Base-by-base conservation (phyloP, 169 alveolate species). In the Plasmodium gallinaceum region DNA sequence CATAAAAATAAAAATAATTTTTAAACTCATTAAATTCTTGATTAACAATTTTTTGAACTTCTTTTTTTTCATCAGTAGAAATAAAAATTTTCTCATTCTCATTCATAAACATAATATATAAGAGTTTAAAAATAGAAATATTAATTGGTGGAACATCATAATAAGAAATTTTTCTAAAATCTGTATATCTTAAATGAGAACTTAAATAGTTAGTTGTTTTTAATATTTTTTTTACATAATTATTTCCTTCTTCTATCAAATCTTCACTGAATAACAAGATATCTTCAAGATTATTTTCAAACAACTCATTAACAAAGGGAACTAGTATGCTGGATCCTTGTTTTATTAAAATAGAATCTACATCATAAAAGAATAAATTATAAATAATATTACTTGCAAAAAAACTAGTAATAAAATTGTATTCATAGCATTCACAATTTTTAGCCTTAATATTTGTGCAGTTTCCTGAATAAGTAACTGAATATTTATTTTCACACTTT, bases 271-370 rank as follows among this genome's bases (percentile, higher is more conserved):
- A 88, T 20, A 71, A 46, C 57, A 91, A 85, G 48, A 87, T 69
- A 48, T 91, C 94, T 51, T 76, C 65, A 12, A 91, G 22, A 66
- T 69, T 69, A 26, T 24, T 54, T 75, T 87, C 74, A 32, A 57
- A 51, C 24, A 91, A 62, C 18, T 62, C 91, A 7, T 73, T 54
- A 18, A 54, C 73, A 62, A 86, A 91, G 2, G 94, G 91, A 14
- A 87, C 93, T 14, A 86, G 43, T 74, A 85, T 57, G 45, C 12
- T 76, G 8, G 54, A 86, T 10, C 86, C 76, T 7, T 54, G 60
- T 90, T 91, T 60, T 24, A 83, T 86, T 7, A 74, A 43, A 20
- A 66, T 46, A 14, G 91, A 83, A 0, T 52, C 26, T 2, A 10
- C 54, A 61, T 83, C 20, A 61, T 68, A 48, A 14, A 54, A 22